Evolutionary conservation across 768 basidiomycete genomes (phyloP).

Genomic region (Kwoniella sp.): DNA sequence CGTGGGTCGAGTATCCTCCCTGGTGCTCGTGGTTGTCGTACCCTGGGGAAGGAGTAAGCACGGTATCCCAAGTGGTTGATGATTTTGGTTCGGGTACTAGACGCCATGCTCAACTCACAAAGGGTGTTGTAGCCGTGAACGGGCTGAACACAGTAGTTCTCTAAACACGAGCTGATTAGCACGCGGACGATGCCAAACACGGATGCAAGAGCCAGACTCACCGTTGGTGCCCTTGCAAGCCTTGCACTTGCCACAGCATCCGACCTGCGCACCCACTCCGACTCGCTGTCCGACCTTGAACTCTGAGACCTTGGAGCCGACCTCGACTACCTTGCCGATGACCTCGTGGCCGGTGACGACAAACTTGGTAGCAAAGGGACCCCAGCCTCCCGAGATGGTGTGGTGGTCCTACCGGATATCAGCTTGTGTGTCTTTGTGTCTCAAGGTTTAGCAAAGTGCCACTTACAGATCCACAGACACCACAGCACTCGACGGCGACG

Average conservation of each 20-base stretch:
- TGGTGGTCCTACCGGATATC: conserved; percentile 42
- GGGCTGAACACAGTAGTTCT: conserved; percentile 41
- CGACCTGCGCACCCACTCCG: conserved; percentile 58
- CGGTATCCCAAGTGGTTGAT: no score
- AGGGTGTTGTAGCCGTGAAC: conserved; percentile 47
- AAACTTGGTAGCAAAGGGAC: conserved; percentile 41
- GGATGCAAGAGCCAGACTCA: conserved; percentile 14
- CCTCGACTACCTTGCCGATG: conserved; percentile 47
- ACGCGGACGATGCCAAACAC: not conserved
- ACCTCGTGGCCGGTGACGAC: conserved; percentile 50
- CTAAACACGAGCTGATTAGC: conserved; percentile 10
- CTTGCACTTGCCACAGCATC: conserved; percentile 57
- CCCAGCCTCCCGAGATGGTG: conserved; percentile 50
- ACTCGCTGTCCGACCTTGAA: conserved; percentile 58
- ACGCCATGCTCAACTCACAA: conserved; percentile 11
- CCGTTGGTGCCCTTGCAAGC: conserved; percentile 56
- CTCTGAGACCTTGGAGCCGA: conserved; percentile 43
- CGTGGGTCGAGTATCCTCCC: conserved; percentile 56
- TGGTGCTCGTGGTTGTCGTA: conserved; percentile 51
- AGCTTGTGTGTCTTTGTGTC: not conserved
- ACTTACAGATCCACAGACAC: conserved; percentile 44
- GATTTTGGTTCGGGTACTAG: no score
- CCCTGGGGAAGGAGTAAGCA: conserved; percentile 17
- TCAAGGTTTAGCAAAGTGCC: not conserved
- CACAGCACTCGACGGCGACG: conserved; percentile 46